Conservation (phyloP, 352 stramenopile genomes). For the Phytophthora hibernalis region DNA sequence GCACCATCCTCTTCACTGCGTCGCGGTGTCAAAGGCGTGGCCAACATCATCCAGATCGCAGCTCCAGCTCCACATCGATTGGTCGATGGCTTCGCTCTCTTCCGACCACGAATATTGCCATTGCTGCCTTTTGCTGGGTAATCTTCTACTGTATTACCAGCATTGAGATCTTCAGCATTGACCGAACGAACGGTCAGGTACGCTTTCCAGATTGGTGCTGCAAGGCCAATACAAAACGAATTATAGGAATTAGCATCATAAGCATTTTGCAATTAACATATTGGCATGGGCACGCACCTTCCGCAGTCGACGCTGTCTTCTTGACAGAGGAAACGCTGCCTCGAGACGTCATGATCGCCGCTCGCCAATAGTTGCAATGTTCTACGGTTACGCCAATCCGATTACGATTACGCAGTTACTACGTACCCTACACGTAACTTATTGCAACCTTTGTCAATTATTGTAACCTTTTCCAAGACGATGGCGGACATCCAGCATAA, state of each 20-base stretch:
- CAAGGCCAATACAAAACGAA: conserved; percentile 2
- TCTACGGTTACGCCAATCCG: no score
- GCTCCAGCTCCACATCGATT: conserved; percentile 15
- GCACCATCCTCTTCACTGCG: conserved; percentile 21
- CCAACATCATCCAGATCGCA: conserved; percentile 36
- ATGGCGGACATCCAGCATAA: conserved; percentile 76
- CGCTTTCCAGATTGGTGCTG: conserved; percentile 74
- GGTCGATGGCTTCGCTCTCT: conserved; percentile 48
- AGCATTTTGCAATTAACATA: not conserved
- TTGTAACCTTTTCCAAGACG: not conserved
- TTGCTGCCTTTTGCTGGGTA: not conserved
- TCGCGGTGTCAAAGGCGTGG: conserved; percentile 24
- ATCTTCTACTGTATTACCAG: conserved; percentile 8
- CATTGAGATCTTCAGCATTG: conserved; percentile 15
- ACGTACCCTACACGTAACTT: conserved; percentile 1
- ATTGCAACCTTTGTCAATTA: no score
- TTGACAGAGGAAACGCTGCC: conserved; percentile 36
- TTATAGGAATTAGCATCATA: conserved; percentile 10
- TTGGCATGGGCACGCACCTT: conserved; percentile 26
- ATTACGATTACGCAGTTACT: not conserved
- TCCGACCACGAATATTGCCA: conserved; percentile 30
- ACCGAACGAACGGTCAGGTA: conserved; percentile 61
- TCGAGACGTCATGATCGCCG: conserved; percentile 25
- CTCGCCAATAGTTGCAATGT: conserved; percentile 16
- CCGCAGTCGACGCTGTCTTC: conserved; percentile 30